Conservation (phyloP, 1,284 basidiomycete genomes). For the Meripilus lineatus region DNA sequence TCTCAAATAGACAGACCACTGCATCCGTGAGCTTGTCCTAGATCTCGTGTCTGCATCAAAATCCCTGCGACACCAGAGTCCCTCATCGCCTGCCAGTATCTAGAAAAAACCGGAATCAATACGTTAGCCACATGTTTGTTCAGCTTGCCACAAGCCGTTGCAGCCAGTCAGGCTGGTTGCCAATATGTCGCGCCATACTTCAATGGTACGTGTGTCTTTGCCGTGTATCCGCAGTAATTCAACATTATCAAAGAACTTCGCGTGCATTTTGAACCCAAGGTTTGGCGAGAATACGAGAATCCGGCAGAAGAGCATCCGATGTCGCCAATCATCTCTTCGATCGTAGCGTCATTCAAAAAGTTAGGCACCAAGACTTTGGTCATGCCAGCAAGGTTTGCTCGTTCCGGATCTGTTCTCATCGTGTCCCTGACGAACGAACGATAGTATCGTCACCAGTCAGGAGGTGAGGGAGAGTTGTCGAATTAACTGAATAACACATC, state of each 20-base stretch:
- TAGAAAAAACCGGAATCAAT: constrained; percentile 36
- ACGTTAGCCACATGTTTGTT: constrained; percentile 46
- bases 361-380: constrained; percentile 39
- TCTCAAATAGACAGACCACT: background rate
- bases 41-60: constrained; percentile 46
- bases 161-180: constrained; percentile 43
- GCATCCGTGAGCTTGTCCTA: constrained; percentile 15
- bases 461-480: constrained; percentile 33
- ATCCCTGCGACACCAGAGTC: constrained; percentile 45
- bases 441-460: constrained; percentile 41
- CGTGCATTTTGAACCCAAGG: constrained; percentile 38
- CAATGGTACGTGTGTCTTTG: constrained; percentile 31
- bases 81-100: constrained; percentile 38
- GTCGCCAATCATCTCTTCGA: constrained; percentile 32
- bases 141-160: constrained; percentile 41
- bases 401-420: background rate
- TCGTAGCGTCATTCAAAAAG: constrained; percentile 33
- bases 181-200: constrained; percentile 46
- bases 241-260: constrained; percentile 36
- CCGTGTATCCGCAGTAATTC: constrained; percentile 1
- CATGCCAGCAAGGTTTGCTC: constrained; percentile 44
- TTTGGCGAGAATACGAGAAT: constrained; percentile 39
- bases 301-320: constrained; percentile 40
- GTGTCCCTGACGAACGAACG: constrained; percentile 1
- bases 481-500: background rate